These are phyloP conservation scores for Phlegmacium glaucopus DNA, from an alignment of 768 basidiomycete genomes.

Conservation along the genomic window DNA sequence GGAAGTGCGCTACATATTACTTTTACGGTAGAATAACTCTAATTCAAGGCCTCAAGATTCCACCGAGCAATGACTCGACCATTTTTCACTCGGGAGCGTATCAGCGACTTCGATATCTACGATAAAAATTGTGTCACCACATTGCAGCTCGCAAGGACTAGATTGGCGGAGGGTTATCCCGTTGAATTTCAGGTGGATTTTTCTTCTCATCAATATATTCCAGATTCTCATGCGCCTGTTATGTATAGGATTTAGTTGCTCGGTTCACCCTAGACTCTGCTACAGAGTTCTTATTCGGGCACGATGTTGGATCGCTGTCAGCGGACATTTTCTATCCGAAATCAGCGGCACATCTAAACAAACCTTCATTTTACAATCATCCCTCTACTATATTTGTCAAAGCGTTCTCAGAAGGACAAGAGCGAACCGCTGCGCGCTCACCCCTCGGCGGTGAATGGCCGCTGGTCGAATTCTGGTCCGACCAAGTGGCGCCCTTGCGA, in stretches of 20 bases:
- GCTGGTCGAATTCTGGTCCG: conserved; percentile 10
- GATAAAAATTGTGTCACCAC: conserved; percentile 48
- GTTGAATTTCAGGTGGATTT: conserved; percentile 53
- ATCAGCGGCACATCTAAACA: conserved; percentile 9
- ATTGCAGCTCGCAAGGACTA: conserved; percentile 38
- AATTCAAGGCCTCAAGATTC: conserved; percentile 29
- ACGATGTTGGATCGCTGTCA: conserved; percentile 45
- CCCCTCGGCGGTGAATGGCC: conserved; percentile 1
- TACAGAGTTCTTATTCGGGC: conserved; percentile 57
- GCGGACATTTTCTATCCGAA: conserved; percentile 51
- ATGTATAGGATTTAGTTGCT: conserved; percentile 45
- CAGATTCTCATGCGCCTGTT: conserved; percentile 44
- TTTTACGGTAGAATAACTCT: background rate
- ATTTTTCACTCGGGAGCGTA: conserved; percentile 60
- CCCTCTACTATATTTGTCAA: conserved; percentile 11
- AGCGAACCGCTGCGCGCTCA: background rate
- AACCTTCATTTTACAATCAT: conserved; percentile 21
- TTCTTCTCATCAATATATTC: conserved; percentile 10
- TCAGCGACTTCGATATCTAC: conserved; percentile 61
- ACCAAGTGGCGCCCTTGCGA: conserved; percentile 8
- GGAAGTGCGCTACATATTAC: conserved; percentile 44
- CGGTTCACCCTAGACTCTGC: conserved; percentile 66
- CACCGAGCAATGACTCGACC: conserved; percentile 67
- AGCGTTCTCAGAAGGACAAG: conserved; percentile 7
- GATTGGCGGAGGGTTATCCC: conserved; percentile 43